A percentile compares a stretch with the other conserved stretches of the same genome.
Evolutionary conservation across 2,329 filamentous ascomycete species (phyloP).

Genomic region (Penicillium sp.): DNA sequence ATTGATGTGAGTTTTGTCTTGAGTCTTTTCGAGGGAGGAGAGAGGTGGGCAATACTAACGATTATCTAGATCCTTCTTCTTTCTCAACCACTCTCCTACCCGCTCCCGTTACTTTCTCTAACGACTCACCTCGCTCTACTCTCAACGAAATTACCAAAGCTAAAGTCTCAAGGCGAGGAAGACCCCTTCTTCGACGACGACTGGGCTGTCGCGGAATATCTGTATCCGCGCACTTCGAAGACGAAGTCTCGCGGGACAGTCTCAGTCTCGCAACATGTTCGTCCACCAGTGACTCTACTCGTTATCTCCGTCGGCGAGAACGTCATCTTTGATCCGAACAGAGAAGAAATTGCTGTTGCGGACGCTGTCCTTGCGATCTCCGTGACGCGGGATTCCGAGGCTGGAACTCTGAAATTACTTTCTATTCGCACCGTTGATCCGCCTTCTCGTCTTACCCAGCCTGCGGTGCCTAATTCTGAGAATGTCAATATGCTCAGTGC

Average conservation of each 20-base stretch:
- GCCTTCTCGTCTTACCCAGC: constrained; percentile 72
- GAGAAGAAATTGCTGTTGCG: constrained; percentile 90
- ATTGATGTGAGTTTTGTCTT: constrained; percentile 69
- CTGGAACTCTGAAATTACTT: constrained; percentile 62
- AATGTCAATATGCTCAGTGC: constrained; percentile 58
- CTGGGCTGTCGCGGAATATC: constrained; percentile 79
- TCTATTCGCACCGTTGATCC: constrained; percentile 76
- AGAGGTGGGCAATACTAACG: constrained; percentile 7
- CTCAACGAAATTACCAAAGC: constrained; percentile 77
- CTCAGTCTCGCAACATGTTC: constrained; percentile 42
- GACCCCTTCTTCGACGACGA: constrained; percentile 98
- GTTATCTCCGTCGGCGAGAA: constrained; percentile 85
- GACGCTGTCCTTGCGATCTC: constrained; percentile 88
- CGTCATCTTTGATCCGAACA: constrained; percentile 89
- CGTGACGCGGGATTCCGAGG: constrained; percentile 54
- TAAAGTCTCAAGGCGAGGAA: constrained; percentile 90
- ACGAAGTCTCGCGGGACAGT: constrained; percentile 24
- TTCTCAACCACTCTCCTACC: constrained; percentile 90
- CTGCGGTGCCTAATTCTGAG: constrained; percentile 68
- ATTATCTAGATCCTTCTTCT: constrained; percentile 79
- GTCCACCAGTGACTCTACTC: constrained; percentile 86
- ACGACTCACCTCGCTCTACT: constrained; percentile 93
- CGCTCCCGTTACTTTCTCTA: constrained; percentile 86
- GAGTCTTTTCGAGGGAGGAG: constrained; percentile 1
- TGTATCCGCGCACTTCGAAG: constrained; percentile 67